These are phyloP conservation scores for Tuber borchii DNA, from an alignment of 495 filamentous ascomycete species.

Conservation along the genomic window DNA sequence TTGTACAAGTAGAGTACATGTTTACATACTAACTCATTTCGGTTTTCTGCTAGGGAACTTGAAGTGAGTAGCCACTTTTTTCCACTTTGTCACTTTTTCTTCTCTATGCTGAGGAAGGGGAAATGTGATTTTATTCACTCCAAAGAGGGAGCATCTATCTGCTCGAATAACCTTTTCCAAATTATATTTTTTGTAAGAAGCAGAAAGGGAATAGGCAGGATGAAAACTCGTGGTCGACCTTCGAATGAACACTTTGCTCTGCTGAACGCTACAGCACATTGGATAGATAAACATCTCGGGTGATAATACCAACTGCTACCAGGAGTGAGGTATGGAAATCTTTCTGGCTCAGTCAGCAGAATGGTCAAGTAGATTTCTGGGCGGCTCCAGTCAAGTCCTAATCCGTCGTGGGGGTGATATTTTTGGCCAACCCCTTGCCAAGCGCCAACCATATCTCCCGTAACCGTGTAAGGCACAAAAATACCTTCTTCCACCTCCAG, in stretches of 20 bases:
- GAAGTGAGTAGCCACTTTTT: neutral
- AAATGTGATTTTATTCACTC: neutral
- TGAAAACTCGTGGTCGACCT: neutral
- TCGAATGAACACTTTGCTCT: neutral
- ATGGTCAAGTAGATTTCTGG: neutral
- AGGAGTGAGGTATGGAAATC: neutral
- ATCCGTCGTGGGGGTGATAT: neutral
- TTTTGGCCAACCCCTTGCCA: neutral
- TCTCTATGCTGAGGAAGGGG: neutral
- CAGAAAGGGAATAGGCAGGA: neutral
- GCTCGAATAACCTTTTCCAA: neutral
- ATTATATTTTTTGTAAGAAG: neutral
- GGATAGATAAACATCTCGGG: neutral
- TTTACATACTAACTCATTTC: neutral
- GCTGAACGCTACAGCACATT: neutral
- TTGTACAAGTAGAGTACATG: neutral
- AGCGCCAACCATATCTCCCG: neutral
- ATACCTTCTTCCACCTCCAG: neutral
- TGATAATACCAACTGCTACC: neutral
- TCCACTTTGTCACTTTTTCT: neutral
- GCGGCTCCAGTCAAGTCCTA: neutral
- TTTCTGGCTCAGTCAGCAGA: neutral
- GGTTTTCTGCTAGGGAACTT: neutral
- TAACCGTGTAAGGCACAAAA: neutral
- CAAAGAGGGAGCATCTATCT: neutral